These are phyloP conservation scores for Yamadazyma diddensiae DNA, from an alignment of 1,139 yeast species.

Conservation along the genomic window DNA sequence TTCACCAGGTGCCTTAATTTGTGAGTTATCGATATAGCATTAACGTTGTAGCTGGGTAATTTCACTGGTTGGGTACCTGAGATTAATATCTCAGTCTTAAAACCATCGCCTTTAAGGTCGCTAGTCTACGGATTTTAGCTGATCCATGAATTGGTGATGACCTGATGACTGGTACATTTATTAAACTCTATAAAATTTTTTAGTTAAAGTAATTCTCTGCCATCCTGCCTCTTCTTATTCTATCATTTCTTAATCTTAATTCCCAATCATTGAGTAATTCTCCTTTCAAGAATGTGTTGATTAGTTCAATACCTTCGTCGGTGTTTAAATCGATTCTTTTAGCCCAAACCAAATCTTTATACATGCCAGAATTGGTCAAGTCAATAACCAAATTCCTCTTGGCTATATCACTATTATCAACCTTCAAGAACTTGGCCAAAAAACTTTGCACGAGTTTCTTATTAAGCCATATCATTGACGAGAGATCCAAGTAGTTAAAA, in stretches of 20 bases:
- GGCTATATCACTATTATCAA: slow-evolving; percentile 5
- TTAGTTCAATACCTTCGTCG: slow-evolving; percentile 29
- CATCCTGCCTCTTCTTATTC: slow-evolving; percentile 42
- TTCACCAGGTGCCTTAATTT: slow-evolving; percentile 8
- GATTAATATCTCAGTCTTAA: slow-evolving; percentile 38
- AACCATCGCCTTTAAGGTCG: slow-evolving; percentile 97
- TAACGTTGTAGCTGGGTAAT: slow-evolving; percentile 8
- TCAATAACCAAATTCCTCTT: slow-evolving; percentile 34
- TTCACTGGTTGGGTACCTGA: slow-evolving; percentile 10
- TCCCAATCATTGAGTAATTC: slow-evolving; percentile 30
- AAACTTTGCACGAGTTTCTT: slow-evolving; percentile 36
- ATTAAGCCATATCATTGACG: slow-evolving; percentile 54
- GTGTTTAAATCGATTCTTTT: slow-evolving; percentile 29
- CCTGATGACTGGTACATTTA: slow-evolving; percentile 82
- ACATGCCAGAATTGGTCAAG: slow-evolving; percentile 59
- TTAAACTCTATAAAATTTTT: no score
- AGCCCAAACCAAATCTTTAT: slow-evolving; percentile 57
- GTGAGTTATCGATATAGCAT: slow-evolving; percentile 8
- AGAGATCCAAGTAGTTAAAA: slow-evolving; percentile 31
- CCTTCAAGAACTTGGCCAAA: slow-evolving; percentile 16
- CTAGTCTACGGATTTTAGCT: slow-evolving; percentile 34
- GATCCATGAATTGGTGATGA: slow-evolving; percentile 77
- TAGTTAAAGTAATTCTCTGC: slow-evolving; percentile 41
- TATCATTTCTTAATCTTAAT: slow-evolving; percentile 28
- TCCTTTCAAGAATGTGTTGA: slow-evolving; percentile 31